Conservation (phyloP, 2,329 filamentous ascomycete species). For the Fusarium sp. region DNA sequence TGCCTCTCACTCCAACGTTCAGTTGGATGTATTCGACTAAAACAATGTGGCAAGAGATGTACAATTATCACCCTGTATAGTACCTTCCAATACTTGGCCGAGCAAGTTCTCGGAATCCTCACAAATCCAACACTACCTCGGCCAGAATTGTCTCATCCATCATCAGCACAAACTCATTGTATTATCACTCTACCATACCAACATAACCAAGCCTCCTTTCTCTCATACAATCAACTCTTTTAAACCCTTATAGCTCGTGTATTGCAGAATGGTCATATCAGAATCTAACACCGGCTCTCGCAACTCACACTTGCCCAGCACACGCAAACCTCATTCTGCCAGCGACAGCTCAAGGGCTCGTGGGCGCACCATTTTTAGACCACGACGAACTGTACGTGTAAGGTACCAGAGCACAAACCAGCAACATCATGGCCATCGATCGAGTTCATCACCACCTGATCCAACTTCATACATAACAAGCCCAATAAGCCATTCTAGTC, state of each 20-base stretch:
- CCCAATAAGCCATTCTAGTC: background rate
- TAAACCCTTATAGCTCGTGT: slow-evolving; percentile 19
- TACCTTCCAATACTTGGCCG: slow-evolving; percentile 1
- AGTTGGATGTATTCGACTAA: background rate
- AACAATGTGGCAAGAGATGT: background rate
- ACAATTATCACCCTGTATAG: background rate
- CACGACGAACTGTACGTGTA: slow-evolving; percentile 39
- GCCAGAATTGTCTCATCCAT: background rate
- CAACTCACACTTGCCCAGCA: slow-evolving; percentile 28
- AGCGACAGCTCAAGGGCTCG: slow-evolving; percentile 34
- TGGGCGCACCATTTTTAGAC: slow-evolving; percentile 42
- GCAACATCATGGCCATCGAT: background rate
- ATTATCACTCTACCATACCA: slow-evolving; percentile 15
- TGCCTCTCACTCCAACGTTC: background rate
- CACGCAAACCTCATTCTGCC: slow-evolving; percentile 6
- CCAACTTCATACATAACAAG: background rate
- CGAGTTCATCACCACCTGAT: slow-evolving; percentile 5
- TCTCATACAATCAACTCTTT: slow-evolving; percentile 37
- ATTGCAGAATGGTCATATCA: slow-evolving; percentile 43
- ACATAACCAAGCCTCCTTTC: background rate
- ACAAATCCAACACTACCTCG: background rate
- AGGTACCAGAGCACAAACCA: slow-evolving; percentile 25
- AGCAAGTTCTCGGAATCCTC: background rate
- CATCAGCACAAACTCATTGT: slow-evolving; percentile 20
- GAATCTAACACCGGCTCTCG: slow-evolving; percentile 43